A percentile compares a stretch with the other conserved stretches of the same genome.
Evolutionary conservation across 257 asterid genomes (phyloP).

Genomic region (Voacanga thouarsii): DNA sequence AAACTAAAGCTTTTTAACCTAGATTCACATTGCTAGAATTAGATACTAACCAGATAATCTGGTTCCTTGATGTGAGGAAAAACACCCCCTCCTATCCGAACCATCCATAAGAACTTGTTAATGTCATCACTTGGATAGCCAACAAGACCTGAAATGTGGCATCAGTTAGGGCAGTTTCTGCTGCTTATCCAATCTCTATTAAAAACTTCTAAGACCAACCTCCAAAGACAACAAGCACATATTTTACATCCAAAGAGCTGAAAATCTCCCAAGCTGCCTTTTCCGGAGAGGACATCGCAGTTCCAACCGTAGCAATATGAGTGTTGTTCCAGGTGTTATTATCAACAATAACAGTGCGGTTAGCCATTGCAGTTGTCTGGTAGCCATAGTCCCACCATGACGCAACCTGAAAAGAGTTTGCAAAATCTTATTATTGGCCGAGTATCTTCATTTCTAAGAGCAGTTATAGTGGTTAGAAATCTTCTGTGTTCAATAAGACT

Average conservation of each 20-base stretch:
- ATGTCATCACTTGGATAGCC: conserved; percentile 99
- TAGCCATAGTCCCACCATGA: conserved; percentile 99
- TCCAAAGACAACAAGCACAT: conserved; percentile 98
- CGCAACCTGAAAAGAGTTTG: conserved; percentile 67
- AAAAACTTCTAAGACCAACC: conserved; percentile 49
- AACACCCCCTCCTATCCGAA: conserved; percentile 97
- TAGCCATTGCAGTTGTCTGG: conserved; percentile 99
- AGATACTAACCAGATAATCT: conserved; percentile 81
- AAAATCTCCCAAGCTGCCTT: conserved; percentile 98
- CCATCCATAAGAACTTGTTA: conserved; percentile 99
- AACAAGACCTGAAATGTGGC: conserved; percentile 72
- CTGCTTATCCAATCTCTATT: background rate
- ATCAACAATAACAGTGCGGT: conserved; percentile 97
- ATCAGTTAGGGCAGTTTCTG: conserved; percentile 25
- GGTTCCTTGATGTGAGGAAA: conserved; percentile 99
- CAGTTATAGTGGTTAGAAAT: background rate
- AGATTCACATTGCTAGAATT: conserved; percentile 2
- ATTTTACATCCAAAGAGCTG: conserved; percentile 93
- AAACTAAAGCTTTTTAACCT: background rate
- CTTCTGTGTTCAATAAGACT: background rate
- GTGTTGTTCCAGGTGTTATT: conserved; percentile 99
- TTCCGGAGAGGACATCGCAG: conserved; percentile 99
- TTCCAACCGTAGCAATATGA: conserved; percentile 98
- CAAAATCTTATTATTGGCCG: conserved; percentile 9
- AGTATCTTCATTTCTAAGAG: background rate